Evolutionary conservation across 345 rosid species (phyloP).

Genomic region (Brassica incana): DNA sequence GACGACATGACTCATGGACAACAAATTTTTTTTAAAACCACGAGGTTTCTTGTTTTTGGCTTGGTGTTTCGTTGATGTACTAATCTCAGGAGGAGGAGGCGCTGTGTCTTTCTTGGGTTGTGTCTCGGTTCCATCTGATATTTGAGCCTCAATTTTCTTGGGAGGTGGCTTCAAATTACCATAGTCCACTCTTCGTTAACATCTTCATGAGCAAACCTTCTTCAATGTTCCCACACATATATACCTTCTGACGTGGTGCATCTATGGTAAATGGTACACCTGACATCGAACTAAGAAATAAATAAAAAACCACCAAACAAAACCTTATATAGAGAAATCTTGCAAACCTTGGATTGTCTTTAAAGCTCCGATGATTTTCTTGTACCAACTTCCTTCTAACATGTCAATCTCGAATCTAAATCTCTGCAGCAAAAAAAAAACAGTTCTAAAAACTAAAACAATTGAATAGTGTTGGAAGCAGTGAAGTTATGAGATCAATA

Average conservation of each 20-base stretch:
- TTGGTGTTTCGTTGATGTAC: constrained; percentile 5
- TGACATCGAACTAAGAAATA: constrained; percentile 12
- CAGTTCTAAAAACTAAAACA: neutral
- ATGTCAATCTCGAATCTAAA: constrained; percentile 6
- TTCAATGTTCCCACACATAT: constrained; percentile 30
- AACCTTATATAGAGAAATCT: neutral
- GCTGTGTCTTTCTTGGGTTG: neutral
- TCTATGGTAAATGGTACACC: constrained; percentile 34
- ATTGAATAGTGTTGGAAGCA: neutral
- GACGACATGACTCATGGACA: neutral
- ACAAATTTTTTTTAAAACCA: constrained; percentile 9
- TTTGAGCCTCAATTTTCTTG: constrained; percentile 18
- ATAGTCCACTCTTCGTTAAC: constrained; percentile 19
- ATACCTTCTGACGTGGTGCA: constrained; percentile 13
- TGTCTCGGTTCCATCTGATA: neutral
- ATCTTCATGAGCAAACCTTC: constrained; percentile 30
- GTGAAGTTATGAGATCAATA: neutral
- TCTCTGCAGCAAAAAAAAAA: constrained; percentile 5
- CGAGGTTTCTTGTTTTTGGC: constrained; percentile 5
- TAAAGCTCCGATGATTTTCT: constrained; percentile 22
- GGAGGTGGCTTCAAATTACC: constrained; percentile 15
- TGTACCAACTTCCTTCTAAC: constrained; percentile 20
- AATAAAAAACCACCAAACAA: neutral
- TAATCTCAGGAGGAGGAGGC: neutral
- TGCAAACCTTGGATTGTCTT: constrained; percentile 31